Percentiles rank a stretch among this genome's conserved stretches.
These are phyloP conservation scores for Penicillium thymicola DNA, from an alignment of 2,329 filamentous ascomycete genomes.

Conservation along the genomic window DNA sequence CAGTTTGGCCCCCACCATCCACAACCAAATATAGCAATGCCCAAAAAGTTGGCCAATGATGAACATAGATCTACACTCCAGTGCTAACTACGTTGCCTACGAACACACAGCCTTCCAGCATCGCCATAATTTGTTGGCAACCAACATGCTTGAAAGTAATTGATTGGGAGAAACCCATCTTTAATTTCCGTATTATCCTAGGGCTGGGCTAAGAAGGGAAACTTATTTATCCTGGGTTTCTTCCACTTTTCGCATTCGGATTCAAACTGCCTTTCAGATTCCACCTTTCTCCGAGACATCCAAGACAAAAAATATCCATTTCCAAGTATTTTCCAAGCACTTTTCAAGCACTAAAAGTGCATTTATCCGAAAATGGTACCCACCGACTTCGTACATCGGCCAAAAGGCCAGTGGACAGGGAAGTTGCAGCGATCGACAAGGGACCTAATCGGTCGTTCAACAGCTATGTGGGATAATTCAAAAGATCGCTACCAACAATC, in stretches of 20 bases:
- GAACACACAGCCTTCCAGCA: background rate
- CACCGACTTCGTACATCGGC: background rate
- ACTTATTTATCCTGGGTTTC: background rate
- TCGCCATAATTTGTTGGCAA: background rate
- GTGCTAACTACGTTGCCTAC: background rate
- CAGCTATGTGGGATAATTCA: slow-evolving; percentile 9
- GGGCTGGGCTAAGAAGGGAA: background rate
- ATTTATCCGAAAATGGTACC: slow-evolving; percentile 6
- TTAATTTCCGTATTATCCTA: background rate
- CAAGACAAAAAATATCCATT: background rate
- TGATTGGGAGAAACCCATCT: background rate
- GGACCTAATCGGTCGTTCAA: slow-evolving; percentile 8
- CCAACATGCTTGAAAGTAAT: background rate
- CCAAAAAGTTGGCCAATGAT: background rate
- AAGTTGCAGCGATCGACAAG: slow-evolving; percentile 18
- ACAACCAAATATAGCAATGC: background rate
- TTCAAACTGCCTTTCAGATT: background rate
- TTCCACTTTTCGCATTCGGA: background rate
- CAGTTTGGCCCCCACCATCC: background rate
- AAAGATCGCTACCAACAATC: slow-evolving; percentile 12
- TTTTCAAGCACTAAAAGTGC: background rate
- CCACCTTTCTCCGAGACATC: background rate
- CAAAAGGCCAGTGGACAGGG: slow-evolving; percentile 4
- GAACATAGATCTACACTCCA: background rate
- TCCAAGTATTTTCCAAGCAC: background rate